Evolutionary conservation across 441 rosid genomes (phyloP).

Genomic region (Capsella rubella): DNA sequence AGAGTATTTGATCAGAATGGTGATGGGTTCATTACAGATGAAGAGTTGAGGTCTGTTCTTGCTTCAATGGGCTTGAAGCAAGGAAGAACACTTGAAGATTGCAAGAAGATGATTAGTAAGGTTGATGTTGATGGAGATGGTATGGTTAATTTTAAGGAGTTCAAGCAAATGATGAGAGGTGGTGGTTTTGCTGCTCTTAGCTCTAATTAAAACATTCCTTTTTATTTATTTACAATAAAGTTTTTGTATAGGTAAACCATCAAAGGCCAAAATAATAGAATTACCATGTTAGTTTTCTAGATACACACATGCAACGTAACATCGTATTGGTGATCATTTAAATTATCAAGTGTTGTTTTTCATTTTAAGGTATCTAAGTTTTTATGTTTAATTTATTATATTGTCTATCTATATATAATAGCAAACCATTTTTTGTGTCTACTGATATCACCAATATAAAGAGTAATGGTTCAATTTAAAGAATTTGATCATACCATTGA

Average conservation of each 20-base stretch:
- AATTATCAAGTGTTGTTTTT: no score
- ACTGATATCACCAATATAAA: no score
- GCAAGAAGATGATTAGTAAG: conserved; percentile 69
- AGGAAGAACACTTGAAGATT: conserved; percentile 70
- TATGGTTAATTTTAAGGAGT: conserved; percentile 70
- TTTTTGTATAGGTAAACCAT: conserved; percentile 17
- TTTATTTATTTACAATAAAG: neutral
- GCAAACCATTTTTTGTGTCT: no score
- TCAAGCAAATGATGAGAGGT: conserved; percentile 75
- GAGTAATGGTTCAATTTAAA: no score
- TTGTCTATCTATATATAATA: no score
- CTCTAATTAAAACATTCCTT: conserved; percentile 36
- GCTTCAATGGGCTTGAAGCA: conserved; percentile 70
- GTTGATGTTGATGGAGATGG: conserved; percentile 86
- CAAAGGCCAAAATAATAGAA: neutral
- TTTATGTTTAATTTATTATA: neutral
- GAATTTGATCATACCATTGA: no score
- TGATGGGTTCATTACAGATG: conserved; percentile 73
- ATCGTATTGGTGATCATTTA: no score
- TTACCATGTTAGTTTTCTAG: neutral
- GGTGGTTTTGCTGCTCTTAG: conserved; percentile 69
- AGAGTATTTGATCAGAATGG: conserved; percentile 78
- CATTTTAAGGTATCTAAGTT: neutral
- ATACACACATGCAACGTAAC: neutral
- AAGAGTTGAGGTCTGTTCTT: conserved; percentile 67